Evolutionary conservation across 768 basidiomycete genomes (phyloP).

Genomic region (Boletus sp.): DNA sequence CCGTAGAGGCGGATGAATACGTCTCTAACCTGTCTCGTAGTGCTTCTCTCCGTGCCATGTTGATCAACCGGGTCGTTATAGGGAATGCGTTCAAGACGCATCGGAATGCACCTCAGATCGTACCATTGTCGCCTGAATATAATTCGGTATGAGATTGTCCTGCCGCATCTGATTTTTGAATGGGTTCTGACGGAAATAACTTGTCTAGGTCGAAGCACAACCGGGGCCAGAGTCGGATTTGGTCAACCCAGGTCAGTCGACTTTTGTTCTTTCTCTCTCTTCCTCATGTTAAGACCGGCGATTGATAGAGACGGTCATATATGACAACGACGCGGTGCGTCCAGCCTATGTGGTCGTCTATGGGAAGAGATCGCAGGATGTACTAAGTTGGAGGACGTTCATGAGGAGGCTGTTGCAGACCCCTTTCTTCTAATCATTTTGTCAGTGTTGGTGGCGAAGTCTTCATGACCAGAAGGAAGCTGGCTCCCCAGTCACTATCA

Average conservation of each 20-base stretch:
- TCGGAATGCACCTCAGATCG: slow-evolving; percentile 12
- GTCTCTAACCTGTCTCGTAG: slow-evolving; percentile 13
- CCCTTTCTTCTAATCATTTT: slow-evolving; percentile 1
- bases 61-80: slow-evolving; percentile 6
- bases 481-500: neutral
- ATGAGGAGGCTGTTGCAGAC: slow-evolving; percentile 1
- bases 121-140: slow-evolving; percentile 3
- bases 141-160: slow-evolving; percentile 5
- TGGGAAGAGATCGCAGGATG: slow-evolving; percentile 2
- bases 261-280: neutral
- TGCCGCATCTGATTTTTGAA: neutral
- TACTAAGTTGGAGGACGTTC: neutral
- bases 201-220: slow-evolving; percentile 12
- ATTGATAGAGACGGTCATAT: slow-evolving; percentile 11
- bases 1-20: slow-evolving; percentile 14
- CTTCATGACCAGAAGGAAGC: neutral
- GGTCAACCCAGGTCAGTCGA: slow-evolving; percentile 9
- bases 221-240: slow-evolving; percentile 14
- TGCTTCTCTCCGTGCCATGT: slow-evolving; percentile 11
- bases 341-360: slow-evolving; percentile 13
- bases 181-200: neutral
- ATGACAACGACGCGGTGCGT: slow-evolving; percentile 15
- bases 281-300: neutral
- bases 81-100: slow-evolving; percentile 10
- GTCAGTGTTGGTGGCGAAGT: neutral